Conservation (phyloP, 78 protist genomes). For the Monosiga brevicollis region DNA sequence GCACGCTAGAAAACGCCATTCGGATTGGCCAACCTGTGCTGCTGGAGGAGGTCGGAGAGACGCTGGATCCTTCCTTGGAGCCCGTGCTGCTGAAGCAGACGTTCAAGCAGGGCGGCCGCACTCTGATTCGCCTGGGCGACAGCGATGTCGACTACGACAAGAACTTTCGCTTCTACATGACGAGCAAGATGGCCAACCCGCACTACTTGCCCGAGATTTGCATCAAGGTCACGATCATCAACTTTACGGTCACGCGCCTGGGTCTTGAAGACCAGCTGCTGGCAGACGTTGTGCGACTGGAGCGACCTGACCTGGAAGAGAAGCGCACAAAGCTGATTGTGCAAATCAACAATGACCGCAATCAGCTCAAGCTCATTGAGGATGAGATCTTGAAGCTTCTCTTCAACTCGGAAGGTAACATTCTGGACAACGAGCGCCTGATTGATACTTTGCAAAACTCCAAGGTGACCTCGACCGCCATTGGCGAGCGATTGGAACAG, state of each 20-base stretch:
- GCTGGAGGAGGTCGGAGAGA: slow-evolving; percentile 66
- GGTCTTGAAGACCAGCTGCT: slow-evolving; percentile 66
- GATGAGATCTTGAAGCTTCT: slow-evolving; percentile 47
- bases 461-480: slow-evolving; percentile 36
- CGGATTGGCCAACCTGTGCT: slow-evolving; percentile 56
- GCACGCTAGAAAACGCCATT: slow-evolving; percentile 38
- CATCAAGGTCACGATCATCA: slow-evolving; percentile 67
- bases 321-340: slow-evolving; percentile 33
- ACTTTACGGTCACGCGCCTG: slow-evolving; percentile 66
- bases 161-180: slow-evolving; percentile 57
- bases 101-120: slow-evolving; percentile 39
- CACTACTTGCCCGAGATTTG: slow-evolving; percentile 63
- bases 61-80: slow-evolving; percentile 59
- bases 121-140: slow-evolving; percentile 59
- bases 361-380: slow-evolving; percentile 42
- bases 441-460: slow-evolving; percentile 57
- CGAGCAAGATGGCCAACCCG: slow-evolving; percentile 66
- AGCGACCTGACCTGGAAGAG: slow-evolving; percentile 55
- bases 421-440: slow-evolving; percentile 72
- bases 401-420: slow-evolving; percentile 18
- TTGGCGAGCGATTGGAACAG: slow-evolving; percentile 36
- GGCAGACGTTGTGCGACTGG: slow-evolving; percentile 47
- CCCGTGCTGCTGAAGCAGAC: slow-evolving; percentile 52
- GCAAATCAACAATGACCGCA: slow-evolving; percentile 33
- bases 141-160: slow-evolving; percentile 47